Conservation (phyloP, 2,329 filamentous ascomycete genomes). For the Hypoxylon sp. region DNA sequence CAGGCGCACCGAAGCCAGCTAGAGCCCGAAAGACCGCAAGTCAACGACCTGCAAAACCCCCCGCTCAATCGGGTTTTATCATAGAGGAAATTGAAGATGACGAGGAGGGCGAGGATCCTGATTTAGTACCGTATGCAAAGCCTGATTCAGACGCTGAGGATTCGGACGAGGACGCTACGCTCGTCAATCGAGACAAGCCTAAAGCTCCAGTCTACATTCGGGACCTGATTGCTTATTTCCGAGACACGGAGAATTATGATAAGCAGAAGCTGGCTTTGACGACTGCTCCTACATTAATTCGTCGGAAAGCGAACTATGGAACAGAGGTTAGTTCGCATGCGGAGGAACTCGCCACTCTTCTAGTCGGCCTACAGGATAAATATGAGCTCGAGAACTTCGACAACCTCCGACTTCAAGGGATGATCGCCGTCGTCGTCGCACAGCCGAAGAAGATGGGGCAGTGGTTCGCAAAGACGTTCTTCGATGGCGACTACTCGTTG, state of each 20-base stretch:
- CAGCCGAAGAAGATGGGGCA: conserved; percentile 82
- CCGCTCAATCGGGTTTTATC: conserved; percentile 60
- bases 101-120: conserved; percentile 71
- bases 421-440: conserved; percentile 84
- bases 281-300: conserved; percentile 83
- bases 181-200: conserved; percentile 85
- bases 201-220: conserved; percentile 91
- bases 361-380: conserved; percentile 87
- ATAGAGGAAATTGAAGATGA: conserved; percentile 76
- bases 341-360: conserved; percentile 80
- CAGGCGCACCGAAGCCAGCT: conserved; percentile 42
- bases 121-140: conserved; percentile 83
- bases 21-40: conserved; percentile 41
- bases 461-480: conserved; percentile 88
- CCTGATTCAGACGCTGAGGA: conserved; percentile 91
- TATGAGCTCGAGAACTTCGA: conserved; percentile 85
- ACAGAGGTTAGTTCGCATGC: conserved; percentile 88
- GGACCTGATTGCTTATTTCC: conserved; percentile 82
- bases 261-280: conserved; percentile 82
- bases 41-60: conserved; percentile 45
- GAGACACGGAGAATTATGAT: conserved; percentile 86
- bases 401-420: conserved; percentile 79
- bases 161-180: conserved; percentile 90
- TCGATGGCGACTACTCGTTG: conserved; percentile 91
- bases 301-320: conserved; percentile 89